Base-by-base conservation (phyloP, 2,329 filamentous ascomycete genomes). In the Thielaviopsis euricoi region DNA sequence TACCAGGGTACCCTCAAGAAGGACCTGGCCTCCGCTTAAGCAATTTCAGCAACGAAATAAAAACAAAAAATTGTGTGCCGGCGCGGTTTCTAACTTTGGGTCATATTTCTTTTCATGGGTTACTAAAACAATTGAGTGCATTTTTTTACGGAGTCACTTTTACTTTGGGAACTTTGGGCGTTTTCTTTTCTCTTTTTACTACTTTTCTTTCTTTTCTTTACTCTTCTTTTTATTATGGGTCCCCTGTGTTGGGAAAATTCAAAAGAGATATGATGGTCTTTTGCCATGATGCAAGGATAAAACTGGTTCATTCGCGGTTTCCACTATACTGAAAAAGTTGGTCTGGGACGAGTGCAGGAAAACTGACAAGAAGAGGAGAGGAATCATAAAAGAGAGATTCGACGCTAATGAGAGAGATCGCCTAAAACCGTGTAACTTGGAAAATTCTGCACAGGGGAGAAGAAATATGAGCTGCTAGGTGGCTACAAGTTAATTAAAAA, bases 1-100 rank as follows among this genome's bases (percentile, higher is more conserved):
- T 93, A 89, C 82, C 75, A 95, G 77, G 93, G 93, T 79, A 94
- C 89, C 61, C 89, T 98, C 87, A 98, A 98, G 89, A 98, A 97
- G 89, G 93, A 98, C 68, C 73, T 82, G 62, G 74, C 71, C 64
- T 66, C 73, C 67, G 71, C 75, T 66, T 75, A 77, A 68, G 55
- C 48, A 55, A 58, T 55, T 53, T 53, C 53, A 58, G 50, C 53
- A 58, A 58, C 25, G 53, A 57, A 60, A 56, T 58, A 56, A 60
- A 60, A 52, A 60, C 51, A 40, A 60, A 60, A 58, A 60, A 58
- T 58, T 60, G 55, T 56, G 33, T 60, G 55, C 53, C 49, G 55
- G 55, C 33, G 55, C 37, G 46, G 55, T 46, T 57, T 57, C 49
- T 57, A 55, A 55, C 33, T 43, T 46, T 55, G 53, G 53, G 53